Base-by-base conservation (phyloP, 768 basidiomycete species). In the Macrolepiota dolichaula region DNA sequence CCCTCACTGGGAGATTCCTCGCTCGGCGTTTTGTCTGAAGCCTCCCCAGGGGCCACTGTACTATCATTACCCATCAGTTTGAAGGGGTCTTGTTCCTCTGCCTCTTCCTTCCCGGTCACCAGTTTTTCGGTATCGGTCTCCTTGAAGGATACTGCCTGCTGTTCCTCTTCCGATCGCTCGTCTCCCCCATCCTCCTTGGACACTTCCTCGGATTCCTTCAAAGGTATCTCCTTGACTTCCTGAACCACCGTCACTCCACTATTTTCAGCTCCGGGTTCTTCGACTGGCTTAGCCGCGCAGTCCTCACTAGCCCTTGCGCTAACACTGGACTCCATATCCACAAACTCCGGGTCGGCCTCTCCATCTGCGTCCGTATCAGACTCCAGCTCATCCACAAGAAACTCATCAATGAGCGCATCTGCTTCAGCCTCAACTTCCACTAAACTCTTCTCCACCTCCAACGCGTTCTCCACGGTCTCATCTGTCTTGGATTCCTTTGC, bases 311-410 rank as follows among this genome's bases (percentile, higher is more conserved):
- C 51, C 29, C 42, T 52, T 22, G 37, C 59, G 37, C 32, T 40
- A 17, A 25, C 57, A 24, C 52, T 66, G 15, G 50, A 51, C 35
- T 51, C 55, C 25, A 57, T 51, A n/a, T 58, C 66, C 11, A 67
- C 62, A 22, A 74, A 73, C 24, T 76, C 74, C 17, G 72, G 73
- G 55, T 75, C 74, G 10, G 76, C 67, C 36, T 73, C 74, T 7
- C 73, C 76, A 52, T 75, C 73, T 3, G 76, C 74, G 57, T 76
- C 75, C 5, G 65, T 69, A 57, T 77, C 77, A 11, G 55, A 50
- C 29, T 63, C 62, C 32, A 51, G 59, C 51, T 59, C 61, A 51
- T 59, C 58, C 32, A 51, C 49, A 15, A 57, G 35, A 19, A 55
- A 54, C 29, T 61, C 44, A 38, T 55, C 46, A 49, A 61, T 55